These are phyloP conservation scores for Beauveria rudraprayagi DNA, from an alignment of 2,329 filamentous ascomycete species.

Conservation along the genomic window DNA sequence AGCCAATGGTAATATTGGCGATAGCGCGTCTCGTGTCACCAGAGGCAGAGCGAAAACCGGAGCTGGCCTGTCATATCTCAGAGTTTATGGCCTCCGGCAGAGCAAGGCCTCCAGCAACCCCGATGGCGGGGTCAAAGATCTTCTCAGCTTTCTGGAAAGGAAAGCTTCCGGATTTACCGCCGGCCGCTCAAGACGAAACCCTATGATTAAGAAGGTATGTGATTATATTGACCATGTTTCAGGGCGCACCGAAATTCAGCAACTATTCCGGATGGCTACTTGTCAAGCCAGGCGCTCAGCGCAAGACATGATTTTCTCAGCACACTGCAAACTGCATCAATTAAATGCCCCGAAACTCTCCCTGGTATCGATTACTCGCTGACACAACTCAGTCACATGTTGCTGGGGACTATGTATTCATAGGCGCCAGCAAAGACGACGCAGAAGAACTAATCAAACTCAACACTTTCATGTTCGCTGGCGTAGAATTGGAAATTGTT, in stretches of 20 bases:
- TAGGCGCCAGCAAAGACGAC: slow-evolving; percentile 58
- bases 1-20: slow-evolving; percentile 25
- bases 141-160: slow-evolving; percentile 62
- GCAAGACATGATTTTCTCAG: slow-evolving; percentile 47
- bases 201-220: slow-evolving; percentile 75
- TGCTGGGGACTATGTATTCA: slow-evolving; percentile 61
- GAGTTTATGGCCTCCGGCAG: slow-evolving; percentile 54
- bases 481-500: slow-evolving; percentile 49
- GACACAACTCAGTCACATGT: slow-evolving; percentile 62
- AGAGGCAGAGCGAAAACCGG: slow-evolving; percentile 18
- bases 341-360: not conserved
- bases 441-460: slow-evolving; percentile 57
- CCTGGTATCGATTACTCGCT: slow-evolving; percentile 43
- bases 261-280: slow-evolving; percentile 31
- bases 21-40: slow-evolving; percentile 26
- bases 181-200: slow-evolving; percentile 34
- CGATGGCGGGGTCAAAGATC: slow-evolving; percentile 57
- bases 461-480: slow-evolving; percentile 62
- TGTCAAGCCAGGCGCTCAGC: slow-evolving; percentile 1
- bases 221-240: slow-evolving; percentile 25
- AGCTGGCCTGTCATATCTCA: slow-evolving; percentile 29
- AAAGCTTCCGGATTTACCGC: slow-evolving; percentile 53
- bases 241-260: slow-evolving; percentile 28
- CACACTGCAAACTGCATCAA: slow-evolving; percentile 7
- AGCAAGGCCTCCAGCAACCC: slow-evolving; percentile 61